These are phyloP conservation scores for Asterochloris sp. DNA, from an alignment of 139 green algal species.

Conservation along the genomic window DNA sequence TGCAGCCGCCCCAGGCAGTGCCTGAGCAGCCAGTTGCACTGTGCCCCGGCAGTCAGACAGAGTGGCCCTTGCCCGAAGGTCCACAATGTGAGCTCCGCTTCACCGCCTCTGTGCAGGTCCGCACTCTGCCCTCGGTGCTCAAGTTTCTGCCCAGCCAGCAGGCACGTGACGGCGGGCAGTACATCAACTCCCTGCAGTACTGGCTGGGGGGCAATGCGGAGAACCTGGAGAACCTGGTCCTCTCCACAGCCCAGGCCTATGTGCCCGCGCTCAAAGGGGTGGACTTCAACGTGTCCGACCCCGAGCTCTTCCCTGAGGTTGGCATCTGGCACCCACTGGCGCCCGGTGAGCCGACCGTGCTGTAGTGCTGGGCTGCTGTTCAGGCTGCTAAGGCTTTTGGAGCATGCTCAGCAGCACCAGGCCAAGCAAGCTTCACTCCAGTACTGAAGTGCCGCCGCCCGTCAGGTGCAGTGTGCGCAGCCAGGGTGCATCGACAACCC, in stretches of 20 bases:
- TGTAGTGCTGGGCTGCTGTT: too few species aligned
- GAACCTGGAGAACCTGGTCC: constrained; percentile 98
- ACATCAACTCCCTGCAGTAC: constrained; percentile 95
- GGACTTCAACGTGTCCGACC: constrained; percentile 73
- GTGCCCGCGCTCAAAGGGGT: constrained; percentile 81
- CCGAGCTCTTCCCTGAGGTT: constrained; percentile 91
- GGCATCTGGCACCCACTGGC: constrained; percentile 97
- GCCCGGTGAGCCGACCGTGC: constrained; percentile 22
- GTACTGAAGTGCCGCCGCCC: too few species aligned
- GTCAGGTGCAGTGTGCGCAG: too few species aligned
- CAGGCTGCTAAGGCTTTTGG: too few species aligned
- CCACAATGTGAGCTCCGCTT: neutral
- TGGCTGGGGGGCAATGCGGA: constrained; percentile 96
- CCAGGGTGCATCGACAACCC: too few species aligned
- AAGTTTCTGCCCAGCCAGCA: constrained; percentile 95
- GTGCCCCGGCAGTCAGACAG: too few species aligned
- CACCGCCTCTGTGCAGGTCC: constrained; percentile 47
- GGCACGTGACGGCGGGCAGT: constrained; percentile 78
- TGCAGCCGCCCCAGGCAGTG: too few species aligned
- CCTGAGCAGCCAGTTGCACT: too few species aligned
- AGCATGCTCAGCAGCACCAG: too few species aligned
- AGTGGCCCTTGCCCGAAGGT: neutral
- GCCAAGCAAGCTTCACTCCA: too few species aligned
- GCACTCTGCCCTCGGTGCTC: constrained; percentile 72
- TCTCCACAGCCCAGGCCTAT: constrained; percentile 82